These are phyloP conservation scores for Penicillium vulpinum DNA, from an alignment of 2,329 filamentous ascomycete genomes.

Conservation along the genomic window DNA sequence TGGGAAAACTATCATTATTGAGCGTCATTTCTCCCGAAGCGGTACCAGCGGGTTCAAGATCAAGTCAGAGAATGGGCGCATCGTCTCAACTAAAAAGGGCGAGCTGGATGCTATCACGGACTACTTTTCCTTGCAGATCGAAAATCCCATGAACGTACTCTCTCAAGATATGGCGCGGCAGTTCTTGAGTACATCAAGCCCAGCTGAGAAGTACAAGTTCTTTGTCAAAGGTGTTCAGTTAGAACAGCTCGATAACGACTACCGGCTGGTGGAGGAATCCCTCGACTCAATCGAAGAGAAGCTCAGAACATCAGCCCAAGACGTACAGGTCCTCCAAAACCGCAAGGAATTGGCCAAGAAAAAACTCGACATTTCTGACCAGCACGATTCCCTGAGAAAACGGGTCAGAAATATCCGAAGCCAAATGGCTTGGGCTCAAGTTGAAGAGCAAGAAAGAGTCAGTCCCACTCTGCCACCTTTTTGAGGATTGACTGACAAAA, in stretches of 20 bases:
- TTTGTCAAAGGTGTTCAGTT: constrained; percentile 94
- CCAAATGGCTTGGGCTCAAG: constrained; percentile 84
- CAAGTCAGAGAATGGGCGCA: constrained; percentile 68
- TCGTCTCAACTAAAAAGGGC: constrained; percentile 77
- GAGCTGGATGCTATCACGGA: constrained; percentile 93
- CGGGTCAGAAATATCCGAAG: constrained; percentile 60
- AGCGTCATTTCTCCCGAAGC: constrained; percentile 76
- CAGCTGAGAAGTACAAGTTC: constrained; percentile 89
- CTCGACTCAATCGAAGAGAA: constrained; percentile 71
- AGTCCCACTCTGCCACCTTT: constrained; percentile 8
- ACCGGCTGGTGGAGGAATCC: constrained; percentile 76
- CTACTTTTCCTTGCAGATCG: constrained; percentile 88
- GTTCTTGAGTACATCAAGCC: constrained; percentile 82
- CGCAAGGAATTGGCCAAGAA: constrained; percentile 62
- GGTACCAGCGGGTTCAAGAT: constrained; percentile 83
- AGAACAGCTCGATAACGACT: constrained; percentile 88
- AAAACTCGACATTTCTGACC: constrained; percentile 65
- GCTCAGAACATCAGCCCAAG: constrained; percentile 60
- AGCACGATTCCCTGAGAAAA: constrained; percentile 64
- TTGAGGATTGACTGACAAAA: constrained; percentile 8
- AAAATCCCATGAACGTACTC: constrained; percentile 93
- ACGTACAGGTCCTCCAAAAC: constrained; percentile 61
- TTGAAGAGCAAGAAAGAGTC: constrained; percentile 69
- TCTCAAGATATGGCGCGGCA: constrained; percentile 94
- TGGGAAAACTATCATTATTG: constrained; percentile 83